Evolutionary conservation across 805 yeast species (phyloP), one percentile per base, ranked within the genome.

Genomic region (Candida nanaspora): DNA sequence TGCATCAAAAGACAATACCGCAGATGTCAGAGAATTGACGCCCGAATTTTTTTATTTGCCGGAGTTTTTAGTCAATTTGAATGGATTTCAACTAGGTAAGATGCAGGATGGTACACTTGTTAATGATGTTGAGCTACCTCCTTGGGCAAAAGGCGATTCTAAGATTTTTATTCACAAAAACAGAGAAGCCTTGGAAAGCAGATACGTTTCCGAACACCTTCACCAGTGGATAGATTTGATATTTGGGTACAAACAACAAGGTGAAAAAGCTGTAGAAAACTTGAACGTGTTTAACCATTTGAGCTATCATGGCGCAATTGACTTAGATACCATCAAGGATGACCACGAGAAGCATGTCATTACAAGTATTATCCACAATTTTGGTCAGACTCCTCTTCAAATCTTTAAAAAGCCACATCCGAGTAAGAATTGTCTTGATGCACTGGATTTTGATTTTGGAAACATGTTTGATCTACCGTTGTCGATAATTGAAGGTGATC

Each of bases 21-120:
- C 95, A 0, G 96, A 87, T 65, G 95, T 87, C 1, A 65, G 96
- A 43, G 96, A 87, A 52, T 64, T 87, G 36, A 84, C 79, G 6
- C 96, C 96, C 0, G 96, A 87, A 53, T 87, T 87, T 56, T 87
- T 72, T 52, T 87, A 74, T 49, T 63, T 88, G 6, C 93, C 95
- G 0, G 95, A 87, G 41, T 86, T 87, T 51, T 59, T 87, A 36
- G 59, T 59, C 2, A 87, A 88, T 55, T 57, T 72, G 2, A 85
- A 84, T 46, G 61, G 73, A 13, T 82, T 79, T 51, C 76, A 82
- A 20, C 77, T 88, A 53, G 96, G 96, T 0, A 56, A 60, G 14
- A 60, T 78, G 13, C 96, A 88, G 56, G 75, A 68, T 52, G 81
- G 82, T 0, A 59, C 56, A 2, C 51, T 63, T 10, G 73, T 82